Base-by-base conservation (phyloP, 129 eudicot species). In the Centaurea solstitialis region DNA sequence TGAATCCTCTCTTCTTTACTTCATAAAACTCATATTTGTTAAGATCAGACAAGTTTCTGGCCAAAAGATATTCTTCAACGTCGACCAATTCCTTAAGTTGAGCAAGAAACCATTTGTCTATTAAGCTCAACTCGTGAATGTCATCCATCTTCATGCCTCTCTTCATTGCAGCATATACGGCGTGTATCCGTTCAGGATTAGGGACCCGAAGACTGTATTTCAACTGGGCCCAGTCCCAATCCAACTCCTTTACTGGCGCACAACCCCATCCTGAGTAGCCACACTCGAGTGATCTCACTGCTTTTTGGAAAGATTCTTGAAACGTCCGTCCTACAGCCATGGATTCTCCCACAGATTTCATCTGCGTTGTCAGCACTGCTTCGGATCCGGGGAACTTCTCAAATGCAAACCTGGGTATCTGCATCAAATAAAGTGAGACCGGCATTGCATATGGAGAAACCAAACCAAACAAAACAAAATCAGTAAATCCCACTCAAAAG, bases 241-340 rank as follows among this genome's bases (percentile, higher is more conserved):
- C 90, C 45, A 95, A 85, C 75, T 92, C 94, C 83, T 95, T 95
- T 73, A 86, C 76, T 23, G 85, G 80, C 53, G 94, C 94, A 80
- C 99, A 95, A 61, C 99, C 99, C 99, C 99, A 95, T 11, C 99
- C 99, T 17, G 94, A 76, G 81, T 80, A 88, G 74, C 98, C 99
- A 76, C 88, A 86, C 77, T 95, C 99, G 33, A 95, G 78, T 39
- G 99, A 95, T 75, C 99, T 87, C 30, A 92, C 91, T 4, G 98
- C 99, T 81, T 95, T 95, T 62, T 95, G 98, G 64, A 95, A 95
- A 45, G 99, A 95, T 76, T 95, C 99, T 87, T 95, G 99, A 77
- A 95, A 95, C 11, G 99, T 95, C 4, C 99, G 90, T 17, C 99
- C 99, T 39, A 95, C 89, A 5, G 97, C 99, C 99, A 95, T 95